These are phyloP conservation scores for Yamadazyma olivae DNA, from an alignment of 805 yeast species.

Conservation along the genomic window DNA sequence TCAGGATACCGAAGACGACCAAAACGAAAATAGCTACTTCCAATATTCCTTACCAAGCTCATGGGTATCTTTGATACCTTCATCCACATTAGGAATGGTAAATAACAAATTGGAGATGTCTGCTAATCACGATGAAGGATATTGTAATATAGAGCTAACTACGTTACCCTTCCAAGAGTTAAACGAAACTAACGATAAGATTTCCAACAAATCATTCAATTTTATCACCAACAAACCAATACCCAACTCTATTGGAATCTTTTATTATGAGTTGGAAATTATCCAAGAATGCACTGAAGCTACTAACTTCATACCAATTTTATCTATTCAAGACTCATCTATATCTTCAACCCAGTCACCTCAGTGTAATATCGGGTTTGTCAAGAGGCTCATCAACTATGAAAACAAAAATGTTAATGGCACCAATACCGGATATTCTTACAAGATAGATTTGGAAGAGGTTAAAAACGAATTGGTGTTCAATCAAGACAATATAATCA, in stretches of 20 bases:
- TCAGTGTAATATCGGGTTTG: constrained; percentile 32
- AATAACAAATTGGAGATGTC: constrained; percentile 24
- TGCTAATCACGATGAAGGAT: constrained; percentile 24
- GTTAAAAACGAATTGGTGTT: constrained; percentile 25
- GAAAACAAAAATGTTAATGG: constrained; percentile 13
- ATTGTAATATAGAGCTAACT: constrained; percentile 24
- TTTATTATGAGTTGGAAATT: constrained; percentile 39
- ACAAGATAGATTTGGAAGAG: constrained; percentile 25
- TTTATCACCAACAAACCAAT: constrained; percentile 37
- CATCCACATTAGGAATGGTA: constrained; percentile 19
- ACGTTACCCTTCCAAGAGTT: constrained; percentile 1
- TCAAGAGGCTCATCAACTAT: constrained; percentile 23
- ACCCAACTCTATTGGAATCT: constrained; percentile 31
- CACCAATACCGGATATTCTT: constrained; percentile 6
- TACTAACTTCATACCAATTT: constrained; percentile 28
- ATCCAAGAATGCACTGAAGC: constrained; percentile 32
- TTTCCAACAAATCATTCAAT: constrained; percentile 17
- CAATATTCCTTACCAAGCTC: constrained; percentile 34
- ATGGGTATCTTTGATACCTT: constrained; percentile 38
- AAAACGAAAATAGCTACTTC: constrained; percentile 13
- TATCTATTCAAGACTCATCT: constrained; percentile 31
- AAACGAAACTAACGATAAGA: not conserved
- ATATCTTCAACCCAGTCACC: constrained; percentile 31
- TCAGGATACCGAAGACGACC: not conserved
- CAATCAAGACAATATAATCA: constrained; percentile 14